phyloP scores from a whole-genome alignment of 352 stramenopile genomes.

The Blastocystis sp. region DNA sequence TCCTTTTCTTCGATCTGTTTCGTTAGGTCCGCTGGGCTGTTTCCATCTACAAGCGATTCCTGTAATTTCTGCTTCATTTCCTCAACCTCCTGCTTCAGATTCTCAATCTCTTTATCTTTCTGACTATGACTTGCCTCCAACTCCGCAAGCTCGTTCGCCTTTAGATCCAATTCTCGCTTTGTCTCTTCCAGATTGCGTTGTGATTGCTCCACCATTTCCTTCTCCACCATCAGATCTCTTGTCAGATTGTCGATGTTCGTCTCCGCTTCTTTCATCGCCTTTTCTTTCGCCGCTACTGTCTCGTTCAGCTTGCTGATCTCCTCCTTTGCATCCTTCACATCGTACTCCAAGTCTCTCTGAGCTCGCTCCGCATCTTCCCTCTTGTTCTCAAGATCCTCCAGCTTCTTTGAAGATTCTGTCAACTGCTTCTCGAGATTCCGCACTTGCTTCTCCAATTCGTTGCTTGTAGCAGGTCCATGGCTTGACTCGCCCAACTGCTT shows the following conservation, averaged over 20 bases:
- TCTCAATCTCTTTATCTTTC: neutral
- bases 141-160: neutral
- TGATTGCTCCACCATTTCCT: neutral
- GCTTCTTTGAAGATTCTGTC: neutral
- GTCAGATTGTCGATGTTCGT: neutral
- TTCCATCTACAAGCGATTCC: neutral
- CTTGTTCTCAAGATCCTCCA: neutral
- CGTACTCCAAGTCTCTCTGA: neutral
- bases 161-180: neutral
- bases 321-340: neutral
- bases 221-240: neutral
- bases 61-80: neutral
- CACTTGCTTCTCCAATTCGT: neutral
- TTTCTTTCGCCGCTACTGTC: neutral
- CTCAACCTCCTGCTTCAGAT: neutral
- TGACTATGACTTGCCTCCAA: neutral
- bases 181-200: neutral
- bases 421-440: slow-evolving; percentile 11
- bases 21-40: neutral
- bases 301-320: neutral
- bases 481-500: neutral
- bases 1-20: slow-evolving; percentile 31
- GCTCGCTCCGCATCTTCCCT: neutral
- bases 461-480: neutral
- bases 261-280: neutral